Conservation (phyloP, 1,139 yeast species). For the Zygosaccharomyces pseudobailii region DNA sequence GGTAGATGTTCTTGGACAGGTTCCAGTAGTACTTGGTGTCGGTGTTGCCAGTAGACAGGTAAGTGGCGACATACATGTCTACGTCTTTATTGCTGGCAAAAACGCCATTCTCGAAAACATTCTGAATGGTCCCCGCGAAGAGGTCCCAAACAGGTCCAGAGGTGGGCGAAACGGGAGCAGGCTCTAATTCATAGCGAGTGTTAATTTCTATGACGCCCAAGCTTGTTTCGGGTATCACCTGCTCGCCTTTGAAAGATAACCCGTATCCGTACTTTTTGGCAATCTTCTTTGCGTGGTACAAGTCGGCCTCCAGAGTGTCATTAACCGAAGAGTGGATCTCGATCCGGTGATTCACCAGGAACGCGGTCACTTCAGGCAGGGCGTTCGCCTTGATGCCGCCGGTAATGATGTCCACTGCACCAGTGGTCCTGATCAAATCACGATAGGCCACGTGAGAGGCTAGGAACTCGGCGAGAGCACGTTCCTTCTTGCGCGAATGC, state of each 20-base stretch:
- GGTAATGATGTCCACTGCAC: slow-evolving; percentile 61
- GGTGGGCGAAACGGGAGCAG: slow-evolving; percentile 56
- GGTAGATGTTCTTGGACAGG: slow-evolving; percentile 50
- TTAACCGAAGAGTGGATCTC: slow-evolving; percentile 47
- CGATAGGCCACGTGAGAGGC: slow-evolving; percentile 22
- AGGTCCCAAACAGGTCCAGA: slow-evolving; percentile 47
- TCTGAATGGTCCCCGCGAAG: slow-evolving; percentile 53
- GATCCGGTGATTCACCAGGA: slow-evolving; percentile 56
- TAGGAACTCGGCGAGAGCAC: slow-evolving; percentile 37
- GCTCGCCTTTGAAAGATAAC: slow-evolving; percentile 38
- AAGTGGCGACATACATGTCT: slow-evolving; percentile 44
- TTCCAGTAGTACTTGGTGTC: slow-evolving; percentile 61
- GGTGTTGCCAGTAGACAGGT: slow-evolving; percentile 56
- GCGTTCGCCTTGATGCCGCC: slow-evolving; percentile 74
- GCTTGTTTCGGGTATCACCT: slow-evolving; percentile 28
- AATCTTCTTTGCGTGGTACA: slow-evolving; percentile 37
- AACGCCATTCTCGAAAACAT: slow-evolving; percentile 48
- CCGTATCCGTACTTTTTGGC: slow-evolving; percentile 48
- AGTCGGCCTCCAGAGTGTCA: slow-evolving; percentile 39
- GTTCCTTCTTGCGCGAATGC: slow-evolving; percentile 37
- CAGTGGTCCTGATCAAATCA: slow-evolving; percentile 55
- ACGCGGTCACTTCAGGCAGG: slow-evolving; percentile 57
- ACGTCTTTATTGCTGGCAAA: slow-evolving; percentile 30
- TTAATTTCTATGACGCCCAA: slow-evolving; percentile 42
- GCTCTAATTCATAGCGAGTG: slow-evolving; percentile 40